Evolutionary conservation across 805 yeast genomes (phyloP).

Genomic region (Aciculoconidium aculeatum): DNA sequence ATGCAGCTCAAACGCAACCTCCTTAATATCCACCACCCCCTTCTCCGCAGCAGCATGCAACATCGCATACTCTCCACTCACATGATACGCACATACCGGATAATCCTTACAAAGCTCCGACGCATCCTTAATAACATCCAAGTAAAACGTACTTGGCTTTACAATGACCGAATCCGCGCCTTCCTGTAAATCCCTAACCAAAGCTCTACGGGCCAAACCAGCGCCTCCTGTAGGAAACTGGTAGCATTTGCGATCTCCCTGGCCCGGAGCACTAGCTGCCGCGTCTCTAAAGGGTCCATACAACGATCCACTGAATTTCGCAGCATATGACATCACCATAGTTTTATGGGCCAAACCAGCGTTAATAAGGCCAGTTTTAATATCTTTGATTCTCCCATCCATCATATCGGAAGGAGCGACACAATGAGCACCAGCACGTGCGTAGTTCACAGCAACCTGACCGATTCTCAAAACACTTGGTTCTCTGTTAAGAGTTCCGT

Average conservation of each 20-base stretch:
- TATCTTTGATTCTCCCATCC: slow-evolving; percentile 88
- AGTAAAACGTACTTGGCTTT: slow-evolving; percentile 92
- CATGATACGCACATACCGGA: slow-evolving; percentile 94
- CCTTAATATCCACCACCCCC: slow-evolving; percentile 82
- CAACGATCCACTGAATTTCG: slow-evolving; percentile 84
- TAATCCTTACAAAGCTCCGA: slow-evolving; percentile 72
- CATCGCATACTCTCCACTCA: slow-evolving; percentile 97
- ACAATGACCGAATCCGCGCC: slow-evolving; percentile 96
- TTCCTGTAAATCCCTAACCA: slow-evolving; percentile 77
- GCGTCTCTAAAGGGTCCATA: slow-evolving; percentile 99
- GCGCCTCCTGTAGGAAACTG: slow-evolving; percentile 91
- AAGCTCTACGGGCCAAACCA: slow-evolving; percentile 91
- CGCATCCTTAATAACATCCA: slow-evolving; percentile 89
- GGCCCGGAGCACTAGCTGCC: slow-evolving; percentile 84
- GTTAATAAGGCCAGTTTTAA: slow-evolving; percentile 75
- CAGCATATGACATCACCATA: slow-evolving; percentile 88
- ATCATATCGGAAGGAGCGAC: slow-evolving; percentile 98
- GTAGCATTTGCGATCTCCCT: slow-evolving; percentile 88
- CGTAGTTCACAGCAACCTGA: slow-evolving; percentile 92
- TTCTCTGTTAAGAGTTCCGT: slow-evolving; percentile 77
- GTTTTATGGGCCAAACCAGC: slow-evolving; percentile 82
- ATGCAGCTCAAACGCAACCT: slow-evolving; percentile 80
- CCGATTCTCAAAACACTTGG: slow-evolving; percentile 77
- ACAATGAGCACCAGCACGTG: slow-evolving; percentile 90
- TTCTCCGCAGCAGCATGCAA: slow-evolving; percentile 96